Percentiles rank a stretch among this genome's conserved stretches.
Conservation (phyloP, 164 flowering plant genomes). For the Vitis rupestris region DNA sequence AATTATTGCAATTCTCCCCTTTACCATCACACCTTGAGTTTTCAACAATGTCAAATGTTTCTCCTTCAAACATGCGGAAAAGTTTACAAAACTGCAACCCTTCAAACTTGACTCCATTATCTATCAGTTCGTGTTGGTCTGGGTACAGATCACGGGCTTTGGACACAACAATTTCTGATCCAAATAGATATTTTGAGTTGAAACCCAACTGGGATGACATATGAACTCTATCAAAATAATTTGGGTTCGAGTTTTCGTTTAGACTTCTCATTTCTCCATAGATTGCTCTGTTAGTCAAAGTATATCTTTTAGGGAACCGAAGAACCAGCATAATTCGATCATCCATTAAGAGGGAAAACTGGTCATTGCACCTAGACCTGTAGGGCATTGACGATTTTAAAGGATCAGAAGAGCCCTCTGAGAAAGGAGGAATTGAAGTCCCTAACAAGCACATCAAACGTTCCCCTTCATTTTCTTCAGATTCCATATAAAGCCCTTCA, state of each 20-base stretch:
- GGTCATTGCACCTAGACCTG: not conserved
- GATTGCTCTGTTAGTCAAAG: constrained; percentile 8
- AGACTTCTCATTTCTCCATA: constrained; percentile 15
- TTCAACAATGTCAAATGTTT: constrained; percentile 2
- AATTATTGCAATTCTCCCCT: no score
- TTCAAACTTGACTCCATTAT: constrained; percentile 10
- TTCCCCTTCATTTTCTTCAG: constrained; percentile 9
- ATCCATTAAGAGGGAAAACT: not conserved
- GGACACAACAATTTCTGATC: not conserved
- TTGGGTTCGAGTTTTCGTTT: not conserved
- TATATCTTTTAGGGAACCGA: constrained; percentile 7
- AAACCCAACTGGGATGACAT: constrained; percentile 10
- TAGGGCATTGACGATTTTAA: not conserved
- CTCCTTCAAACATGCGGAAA: not conserved
- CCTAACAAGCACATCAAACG: constrained; percentile 14
- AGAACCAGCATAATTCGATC: constrained; percentile 15
- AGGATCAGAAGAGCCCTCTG: not conserved
- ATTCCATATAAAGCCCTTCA: constrained; percentile 19
- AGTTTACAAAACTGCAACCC: constrained; percentile 4
- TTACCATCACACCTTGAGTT: no score
- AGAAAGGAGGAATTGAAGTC: constrained; percentile 5
- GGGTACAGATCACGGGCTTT: not conserved
- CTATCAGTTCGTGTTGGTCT: constrained; percentile 4
- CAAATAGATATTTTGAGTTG: constrained; percentile 4
- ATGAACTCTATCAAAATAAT: constrained; percentile 8